phyloP scores from a whole-genome alignment of 345 rosid genomes.

The Hypericum androsaemum region DNA sequence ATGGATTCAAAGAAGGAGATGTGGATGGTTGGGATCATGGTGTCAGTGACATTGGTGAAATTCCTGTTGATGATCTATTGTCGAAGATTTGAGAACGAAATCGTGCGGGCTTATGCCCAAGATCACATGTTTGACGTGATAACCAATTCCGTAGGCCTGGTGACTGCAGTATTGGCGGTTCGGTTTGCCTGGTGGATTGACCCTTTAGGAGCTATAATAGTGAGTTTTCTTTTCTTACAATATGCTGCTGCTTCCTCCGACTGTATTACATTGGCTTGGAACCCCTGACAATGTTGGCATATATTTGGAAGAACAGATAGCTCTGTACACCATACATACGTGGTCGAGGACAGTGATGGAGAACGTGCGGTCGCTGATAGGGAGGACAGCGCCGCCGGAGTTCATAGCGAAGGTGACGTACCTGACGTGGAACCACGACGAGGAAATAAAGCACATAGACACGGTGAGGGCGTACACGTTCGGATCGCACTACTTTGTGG shows the following conservation, averaged over 20 bases:
- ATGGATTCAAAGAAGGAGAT: slow-evolving; percentile 17
- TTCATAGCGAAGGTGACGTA: slow-evolving; percentile 67
- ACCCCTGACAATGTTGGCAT: too few relatives aligned
- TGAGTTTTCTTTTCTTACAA: slow-evolving; percentile 1
- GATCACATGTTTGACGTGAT: slow-evolving; percentile 33
- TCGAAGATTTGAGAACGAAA: slow-evolving; percentile 30
- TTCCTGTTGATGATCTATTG: slow-evolving; percentile 31
- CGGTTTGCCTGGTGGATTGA: slow-evolving; percentile 32
- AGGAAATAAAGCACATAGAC: slow-evolving; percentile 61
- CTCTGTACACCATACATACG: slow-evolving; percentile 59
- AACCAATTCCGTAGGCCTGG: slow-evolving; percentile 28
- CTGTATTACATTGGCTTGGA: too few relatives aligned
- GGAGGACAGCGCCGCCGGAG: slow-evolving; percentile 76
- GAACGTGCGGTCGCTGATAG: slow-evolving; percentile 57
- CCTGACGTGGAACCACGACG: slow-evolving; percentile 74
- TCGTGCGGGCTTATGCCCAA: slow-evolving; percentile 28
- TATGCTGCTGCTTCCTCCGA: slow-evolving; percentile 3
- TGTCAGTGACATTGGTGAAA: slow-evolving; percentile 24
- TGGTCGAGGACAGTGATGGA: slow-evolving; percentile 74
- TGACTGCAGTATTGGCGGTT: slow-evolving; percentile 25
- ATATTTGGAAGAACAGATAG: slow-evolving; percentile 30
- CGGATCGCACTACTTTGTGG: slow-evolving; percentile 75
- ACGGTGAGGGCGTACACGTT: slow-evolving; percentile 79
- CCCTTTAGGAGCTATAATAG: slow-evolving; percentile 25
- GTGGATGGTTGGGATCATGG: slow-evolving; percentile 38